These are phyloP conservation scores for Euryodendron excelsum DNA, from an alignment of 148 eudicot genomes.

Conservation along the genomic window DNA sequence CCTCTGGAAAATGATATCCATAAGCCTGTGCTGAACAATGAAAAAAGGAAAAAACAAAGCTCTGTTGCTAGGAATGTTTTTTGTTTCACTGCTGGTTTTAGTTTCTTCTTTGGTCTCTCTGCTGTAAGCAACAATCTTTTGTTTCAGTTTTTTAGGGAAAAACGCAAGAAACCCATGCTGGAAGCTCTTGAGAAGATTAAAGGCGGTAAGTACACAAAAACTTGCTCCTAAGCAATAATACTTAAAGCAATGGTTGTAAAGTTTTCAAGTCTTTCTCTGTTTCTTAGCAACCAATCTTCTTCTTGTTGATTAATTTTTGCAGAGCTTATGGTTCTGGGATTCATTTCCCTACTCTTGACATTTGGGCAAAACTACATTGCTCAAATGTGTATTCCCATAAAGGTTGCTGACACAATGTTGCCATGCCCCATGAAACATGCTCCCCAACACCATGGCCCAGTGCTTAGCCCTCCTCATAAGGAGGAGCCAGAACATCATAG, in stretches of 20 bases:
- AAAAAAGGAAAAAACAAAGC: background rate
- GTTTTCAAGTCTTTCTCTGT: background rate
- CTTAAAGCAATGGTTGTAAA: too few relatives aligned
- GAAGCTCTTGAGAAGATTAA: slow-evolving; percentile 89
- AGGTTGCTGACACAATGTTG: slow-evolving; percentile 55
- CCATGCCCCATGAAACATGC: slow-evolving; percentile 42
- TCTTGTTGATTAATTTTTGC: slow-evolving; percentile 21
- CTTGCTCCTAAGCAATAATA: background rate
- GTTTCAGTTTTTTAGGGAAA: slow-evolving; percentile 49
- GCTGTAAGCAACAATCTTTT: background rate
- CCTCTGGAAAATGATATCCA: background rate
- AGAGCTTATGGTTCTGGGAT: slow-evolving; percentile 96
- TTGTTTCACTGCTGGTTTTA: background rate
- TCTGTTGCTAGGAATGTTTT: too few relatives aligned
- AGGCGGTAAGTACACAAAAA: slow-evolving; percentile 46
- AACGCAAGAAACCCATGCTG: slow-evolving; percentile 49
- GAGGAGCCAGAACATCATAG: slow-evolving; percentile 39
- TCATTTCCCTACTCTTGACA: slow-evolving; percentile 76
- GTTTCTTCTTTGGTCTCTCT: background rate
- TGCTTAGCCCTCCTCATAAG: background rate
- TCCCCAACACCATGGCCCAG: background rate
- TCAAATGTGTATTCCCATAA: slow-evolving; percentile 49
- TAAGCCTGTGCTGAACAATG: too few relatives aligned
- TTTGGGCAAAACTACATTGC: slow-evolving; percentile 76
- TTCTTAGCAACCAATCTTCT: background rate